A percentile compares a stretch with the other conserved stretches of the same genome.
Evolutionary conservation across 495 filamentous ascomycete genomes (phyloP).

Genomic region (Aspergillus sclerotiicarbonarius): DNA sequence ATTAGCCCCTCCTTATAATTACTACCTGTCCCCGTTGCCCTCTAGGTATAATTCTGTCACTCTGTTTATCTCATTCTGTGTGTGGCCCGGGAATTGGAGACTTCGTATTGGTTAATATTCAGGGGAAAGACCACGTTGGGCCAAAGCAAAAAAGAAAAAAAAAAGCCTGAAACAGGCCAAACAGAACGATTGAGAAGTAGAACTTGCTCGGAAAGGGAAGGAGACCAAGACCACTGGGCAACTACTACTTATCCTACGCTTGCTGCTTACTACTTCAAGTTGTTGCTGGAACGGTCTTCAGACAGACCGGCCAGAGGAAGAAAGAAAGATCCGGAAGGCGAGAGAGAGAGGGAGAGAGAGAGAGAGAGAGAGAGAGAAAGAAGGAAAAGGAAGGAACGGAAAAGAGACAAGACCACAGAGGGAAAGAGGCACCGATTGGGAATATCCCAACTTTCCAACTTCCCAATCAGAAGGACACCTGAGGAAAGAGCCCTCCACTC

Average conservation of each 20-base stretch:
- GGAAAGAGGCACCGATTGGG: conserved; percentile 12
- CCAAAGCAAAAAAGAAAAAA: conserved; percentile 1
- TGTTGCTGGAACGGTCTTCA: not conserved
- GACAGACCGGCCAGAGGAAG: not conserved
- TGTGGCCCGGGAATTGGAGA: not conserved
- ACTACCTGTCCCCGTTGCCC: not conserved
- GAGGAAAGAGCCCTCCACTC: too few relatives aligned
- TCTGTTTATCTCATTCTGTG: conserved; percentile 1
- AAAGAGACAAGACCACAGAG: not conserved
- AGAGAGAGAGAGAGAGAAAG: conserved; percentile 3
- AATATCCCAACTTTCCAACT: too few relatives aligned
- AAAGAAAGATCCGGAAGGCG: not conserved
- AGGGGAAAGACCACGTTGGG: not conserved
- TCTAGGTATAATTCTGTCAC: conserved; percentile 1
- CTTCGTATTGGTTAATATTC: conserved; percentile 8
- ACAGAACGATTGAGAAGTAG: not conserved
- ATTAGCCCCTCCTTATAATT: conserved; percentile 13
- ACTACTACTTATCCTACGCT: not conserved
- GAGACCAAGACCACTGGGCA: not conserved
- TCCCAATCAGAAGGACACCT: too few relatives aligned
- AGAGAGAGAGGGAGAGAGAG: not conserved
- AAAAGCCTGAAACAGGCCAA: not conserved
- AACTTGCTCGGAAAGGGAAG: not conserved
- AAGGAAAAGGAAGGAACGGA: conserved; percentile 2
- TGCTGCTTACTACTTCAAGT: too few relatives aligned